Base-by-base conservation (phyloP, 495 filamentous ascomycete genomes). In the Penicillium silybi region DNA sequence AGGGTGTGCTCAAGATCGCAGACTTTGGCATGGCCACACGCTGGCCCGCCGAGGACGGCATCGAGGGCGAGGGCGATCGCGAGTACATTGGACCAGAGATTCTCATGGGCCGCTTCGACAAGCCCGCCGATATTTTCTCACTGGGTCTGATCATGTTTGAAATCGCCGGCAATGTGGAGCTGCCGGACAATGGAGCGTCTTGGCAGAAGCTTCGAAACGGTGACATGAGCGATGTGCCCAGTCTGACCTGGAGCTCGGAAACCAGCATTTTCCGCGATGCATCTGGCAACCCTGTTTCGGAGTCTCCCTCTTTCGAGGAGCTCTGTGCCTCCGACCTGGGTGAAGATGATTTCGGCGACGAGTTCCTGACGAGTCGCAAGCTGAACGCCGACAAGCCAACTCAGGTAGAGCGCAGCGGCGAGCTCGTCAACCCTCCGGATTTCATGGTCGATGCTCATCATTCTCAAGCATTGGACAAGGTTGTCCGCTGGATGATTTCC, bases 71-170 rank as follows among this genome's bases (percentile, higher is more conserved):
- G 70, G 93, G 93, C 16, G 93, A 98, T 61, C 88, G 93, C 41
- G 89, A 93, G 62, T 98, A 98, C 63, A 90, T 98, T 60, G 91
- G 87, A 6, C 91, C 92, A 0, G 93, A 98, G 63, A 87, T 96
- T 41, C 78, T 98, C 11, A 78, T 76, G 61, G 91, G 88, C 32
- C 80, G 84, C 49, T 90, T 84, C 60, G 92, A 95, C 68, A 93
- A 93, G 62, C 87, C 93, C 3, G 85, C 88, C 38, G 93, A 98
- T 67, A 82, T 98, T 34, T 98, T 97, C 68, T 87, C 92, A 3
- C 80, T 98, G 18, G 93, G 93, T 26, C 78, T 97, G 51, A 92
- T 97, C 62, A 87, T 97, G 67, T 81, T 96, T 35, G 93, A 98
- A 71, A 90, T 90, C 58, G 92, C 90, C 9, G 88, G 88, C 37